Conservation (phyloP, 805 yeast genomes). For the Starmerella floris region DNA sequence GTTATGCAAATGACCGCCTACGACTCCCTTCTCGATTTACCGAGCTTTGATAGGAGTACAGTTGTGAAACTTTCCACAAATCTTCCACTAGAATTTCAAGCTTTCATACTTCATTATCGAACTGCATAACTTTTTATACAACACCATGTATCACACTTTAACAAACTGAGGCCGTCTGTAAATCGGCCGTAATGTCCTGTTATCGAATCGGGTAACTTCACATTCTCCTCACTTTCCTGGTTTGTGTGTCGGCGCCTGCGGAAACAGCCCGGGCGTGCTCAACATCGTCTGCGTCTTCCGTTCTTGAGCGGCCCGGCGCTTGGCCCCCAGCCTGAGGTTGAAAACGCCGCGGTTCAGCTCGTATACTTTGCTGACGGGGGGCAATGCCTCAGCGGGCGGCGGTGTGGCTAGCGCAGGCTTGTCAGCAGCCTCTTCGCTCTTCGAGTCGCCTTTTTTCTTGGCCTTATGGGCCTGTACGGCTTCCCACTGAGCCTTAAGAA, state of each 20-base stretch:
- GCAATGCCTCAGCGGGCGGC: not conserved
- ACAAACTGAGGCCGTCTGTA: no score
- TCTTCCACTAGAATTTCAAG: no score
- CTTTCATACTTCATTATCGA: no score
- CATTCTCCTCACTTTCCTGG: no score
- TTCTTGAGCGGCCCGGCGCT: slow-evolving; percentile 23
- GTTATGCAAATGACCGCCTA: no score
- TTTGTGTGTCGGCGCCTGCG: slow-evolving; percentile 26
- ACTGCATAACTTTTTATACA: no score
- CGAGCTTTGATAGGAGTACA: no score
- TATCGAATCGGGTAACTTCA: no score
- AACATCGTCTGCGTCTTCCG: slow-evolving; percentile 25
- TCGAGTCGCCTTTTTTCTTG: slow-evolving; percentile 14
- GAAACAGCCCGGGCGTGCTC: slow-evolving; percentile 25
- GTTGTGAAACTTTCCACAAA: no score
- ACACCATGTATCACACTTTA: no score
- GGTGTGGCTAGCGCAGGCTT: slow-evolving; percentile 8
- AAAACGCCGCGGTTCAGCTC: slow-evolving; percentile 33
- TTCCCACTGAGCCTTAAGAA: slow-evolving; percentile 26
- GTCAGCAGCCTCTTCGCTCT: slow-evolving; percentile 15
- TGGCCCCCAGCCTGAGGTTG: slow-evolving; percentile 29
- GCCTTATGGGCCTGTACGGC: slow-evolving; percentile 14
- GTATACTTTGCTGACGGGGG: slow-evolving; percentile 3
- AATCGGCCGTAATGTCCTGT: no score
- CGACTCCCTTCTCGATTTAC: no score